phyloP scores from a whole-genome alignment of 2,329 filamentous ascomycete species.

The Ploettnerulaceae sp. region DNA sequence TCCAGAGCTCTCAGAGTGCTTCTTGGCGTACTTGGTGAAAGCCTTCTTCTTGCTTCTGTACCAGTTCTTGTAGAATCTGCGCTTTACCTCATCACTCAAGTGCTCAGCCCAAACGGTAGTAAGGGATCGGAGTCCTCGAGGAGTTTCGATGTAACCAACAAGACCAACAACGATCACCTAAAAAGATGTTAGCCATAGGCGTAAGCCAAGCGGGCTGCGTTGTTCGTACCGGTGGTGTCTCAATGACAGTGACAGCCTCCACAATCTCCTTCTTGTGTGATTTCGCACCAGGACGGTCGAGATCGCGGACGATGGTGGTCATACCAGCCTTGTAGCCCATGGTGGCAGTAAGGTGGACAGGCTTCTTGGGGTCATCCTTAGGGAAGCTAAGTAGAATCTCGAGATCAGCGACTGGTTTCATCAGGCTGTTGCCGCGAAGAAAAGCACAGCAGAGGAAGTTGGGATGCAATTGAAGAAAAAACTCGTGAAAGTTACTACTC shows the following conservation, averaged over 20 bases:
- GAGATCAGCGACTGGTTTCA: constrained; percentile 17
- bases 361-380: constrained; percentile 99
- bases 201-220: constrained; percentile 74
- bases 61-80: constrained; percentile 99
- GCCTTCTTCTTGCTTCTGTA: constrained; percentile 99
- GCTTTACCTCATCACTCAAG: constrained; percentile 96
- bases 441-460: too few relatives aligned
- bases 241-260: constrained; percentile 81
- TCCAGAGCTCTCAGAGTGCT: constrained; percentile 92
- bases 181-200: constrained; percentile 65
- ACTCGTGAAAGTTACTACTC: constrained; percentile 44
- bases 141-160: constrained; percentile 99
- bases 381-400: constrained; percentile 62
- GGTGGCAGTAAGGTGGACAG: constrained; percentile 93
- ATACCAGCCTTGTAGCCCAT: constrained; percentile 99
- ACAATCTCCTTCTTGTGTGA: constrained; percentile 98
- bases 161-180: constrained; percentile 99
- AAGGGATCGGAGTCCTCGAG: constrained; percentile 97
- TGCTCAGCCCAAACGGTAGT: constrained; percentile 99
- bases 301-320: constrained; percentile 94
- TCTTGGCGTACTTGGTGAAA: constrained; percentile 99
- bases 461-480: constrained; percentile 13
- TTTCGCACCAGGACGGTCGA: constrained; percentile 98
- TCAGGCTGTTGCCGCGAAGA: background rate
- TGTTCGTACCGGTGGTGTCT: constrained; percentile 93